A percentile compares a stretch with the other conserved stretches of the same genome.
These are phyloP conservation scores for Schizothecium vesticola DNA, from an alignment of 495 filamentous ascomycete species.

Conservation along the genomic window DNA sequence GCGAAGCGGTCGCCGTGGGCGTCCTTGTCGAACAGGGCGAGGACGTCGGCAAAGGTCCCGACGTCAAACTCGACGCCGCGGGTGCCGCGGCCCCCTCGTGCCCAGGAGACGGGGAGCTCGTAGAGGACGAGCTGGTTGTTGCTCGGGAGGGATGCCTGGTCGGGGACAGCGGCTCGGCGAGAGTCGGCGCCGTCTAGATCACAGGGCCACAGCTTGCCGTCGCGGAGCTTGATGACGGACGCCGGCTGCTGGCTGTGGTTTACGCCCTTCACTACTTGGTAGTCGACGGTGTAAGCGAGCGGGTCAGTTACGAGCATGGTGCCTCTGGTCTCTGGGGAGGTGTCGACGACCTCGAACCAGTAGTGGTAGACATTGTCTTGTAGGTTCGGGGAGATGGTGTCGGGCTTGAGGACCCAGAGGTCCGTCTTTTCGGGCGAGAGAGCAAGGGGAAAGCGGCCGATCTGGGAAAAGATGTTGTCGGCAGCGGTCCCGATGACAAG, in stretches of 20 bases:
- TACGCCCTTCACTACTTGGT: slow-evolving; percentile 4
- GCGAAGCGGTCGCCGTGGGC: slow-evolving; percentile 19
- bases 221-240: slow-evolving; percentile 24
- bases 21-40: slow-evolving; percentile 23
- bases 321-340: slow-evolving; percentile 8
- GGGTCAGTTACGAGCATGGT: slow-evolving; percentile 23
- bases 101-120: slow-evolving; percentile 30
- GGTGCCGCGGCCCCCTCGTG: slow-evolving; percentile 12
- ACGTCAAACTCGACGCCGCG: slow-evolving; percentile 20
- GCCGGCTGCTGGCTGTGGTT: slow-evolving; percentile 17
- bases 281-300: slow-evolving; percentile 28
- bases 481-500: slow-evolving; percentile 16
- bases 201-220: slow-evolving; percentile 26
- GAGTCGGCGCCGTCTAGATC: slow-evolving; percentile 25
- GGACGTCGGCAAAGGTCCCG: slow-evolving; percentile 30
- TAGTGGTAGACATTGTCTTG: slow-evolving; percentile 23
- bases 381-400: slow-evolving; percentile 15
- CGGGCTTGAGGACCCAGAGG: slow-evolving; percentile 24
- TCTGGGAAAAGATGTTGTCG: slow-evolving; percentile 4
- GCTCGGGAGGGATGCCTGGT: slow-evolving; percentile 20
- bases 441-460: slow-evolving; percentile 11
- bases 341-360: slow-evolving; percentile 25
- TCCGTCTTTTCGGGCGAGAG: slow-evolving; percentile 6
- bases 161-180: background rate
- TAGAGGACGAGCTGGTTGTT: slow-evolving; percentile 33